These are phyloP conservation scores for Trichoderma sp. DNA, from an alignment of 2,329 filamentous ascomycete genomes.

Conservation along the genomic window DNA sequence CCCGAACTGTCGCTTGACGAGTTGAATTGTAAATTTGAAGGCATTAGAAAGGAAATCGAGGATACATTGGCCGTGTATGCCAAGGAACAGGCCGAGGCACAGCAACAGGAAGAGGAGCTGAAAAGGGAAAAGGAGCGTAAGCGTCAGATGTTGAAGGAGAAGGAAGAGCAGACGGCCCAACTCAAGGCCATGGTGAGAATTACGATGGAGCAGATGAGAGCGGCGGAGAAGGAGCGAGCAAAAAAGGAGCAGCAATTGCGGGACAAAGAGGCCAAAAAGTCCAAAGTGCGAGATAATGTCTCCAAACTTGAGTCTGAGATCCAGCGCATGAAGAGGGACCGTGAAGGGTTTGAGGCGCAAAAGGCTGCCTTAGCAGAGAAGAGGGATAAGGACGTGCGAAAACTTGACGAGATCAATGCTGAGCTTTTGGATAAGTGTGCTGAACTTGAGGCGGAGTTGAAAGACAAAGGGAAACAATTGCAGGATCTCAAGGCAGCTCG, in stretches of 20 bases:
- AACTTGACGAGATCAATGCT: constrained; percentile 54
- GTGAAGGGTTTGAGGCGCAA: constrained; percentile 53
- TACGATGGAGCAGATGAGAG: constrained; percentile 77
- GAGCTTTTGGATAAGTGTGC: constrained; percentile 63
- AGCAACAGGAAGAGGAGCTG: constrained; percentile 62
- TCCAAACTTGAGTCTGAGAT: constrained; percentile 65
- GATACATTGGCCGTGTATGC: constrained; percentile 68
- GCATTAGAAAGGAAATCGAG: constrained; percentile 78
- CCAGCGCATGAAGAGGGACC: constrained; percentile 56
- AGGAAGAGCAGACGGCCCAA: constrained; percentile 84
- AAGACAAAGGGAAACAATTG: constrained; percentile 63
- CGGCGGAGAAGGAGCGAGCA: constrained; percentile 72
- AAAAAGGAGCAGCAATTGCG: constrained; percentile 72
- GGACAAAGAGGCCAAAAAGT: constrained; percentile 65
- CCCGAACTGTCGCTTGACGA: constrained; percentile 68
- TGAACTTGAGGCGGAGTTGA: constrained; percentile 68
- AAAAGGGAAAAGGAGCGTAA: constrained; percentile 77
- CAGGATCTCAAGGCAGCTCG: constrained; percentile 71
- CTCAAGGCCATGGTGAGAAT: constrained; percentile 76
- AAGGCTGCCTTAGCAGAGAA: constrained; percentile 50
- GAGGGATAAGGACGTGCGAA: constrained; percentile 49
- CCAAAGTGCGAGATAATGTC: constrained; percentile 68
- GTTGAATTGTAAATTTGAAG: constrained; percentile 77
- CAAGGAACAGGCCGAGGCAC: constrained; percentile 70
- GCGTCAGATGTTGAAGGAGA: constrained; percentile 75